A percentile compares a stretch with the other conserved stretches of the same genome.
phyloP scores from a whole-genome alignment of 345 rosid genomes.

The Conringia planisiliqua region DNA sequence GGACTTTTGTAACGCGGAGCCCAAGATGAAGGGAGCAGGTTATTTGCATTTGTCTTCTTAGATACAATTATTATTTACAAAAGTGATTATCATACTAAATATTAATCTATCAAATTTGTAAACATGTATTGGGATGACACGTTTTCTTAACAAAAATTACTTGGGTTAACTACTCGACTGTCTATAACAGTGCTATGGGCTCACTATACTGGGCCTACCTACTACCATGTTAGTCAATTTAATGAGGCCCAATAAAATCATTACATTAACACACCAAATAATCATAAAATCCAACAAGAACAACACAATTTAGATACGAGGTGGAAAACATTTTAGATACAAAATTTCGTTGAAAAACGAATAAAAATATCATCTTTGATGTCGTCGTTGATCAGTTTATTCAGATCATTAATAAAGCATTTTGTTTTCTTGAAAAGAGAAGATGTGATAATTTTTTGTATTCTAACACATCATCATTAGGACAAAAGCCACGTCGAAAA shows the following conservation, averaged over 20 bases:
- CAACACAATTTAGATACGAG: background rate
- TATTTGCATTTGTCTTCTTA: conserved; percentile 19
- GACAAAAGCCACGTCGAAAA: conserved; percentile 3
- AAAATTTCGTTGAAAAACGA: background rate
- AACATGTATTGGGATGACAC: background rate
- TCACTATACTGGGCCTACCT: background rate
- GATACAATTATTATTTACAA: background rate
- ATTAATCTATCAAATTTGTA: background rate
- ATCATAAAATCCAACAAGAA: background rate
- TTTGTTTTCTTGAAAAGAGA: background rate
- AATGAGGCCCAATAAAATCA: background rate
- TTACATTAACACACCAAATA: background rate
- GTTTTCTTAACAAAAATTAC: background rate
- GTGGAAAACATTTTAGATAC: background rate
- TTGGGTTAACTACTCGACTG: background rate
- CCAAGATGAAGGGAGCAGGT: conserved; percentile 34
- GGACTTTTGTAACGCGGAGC: conserved; percentile 21
- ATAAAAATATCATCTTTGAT: too few species aligned
- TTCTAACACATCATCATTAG: conserved; percentile 6
- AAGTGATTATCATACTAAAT: background rate
- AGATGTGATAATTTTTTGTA: background rate
- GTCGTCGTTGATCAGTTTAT: background rate
- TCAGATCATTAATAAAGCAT: background rate
- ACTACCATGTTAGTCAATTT: background rate
- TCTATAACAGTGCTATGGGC: background rate